Conservation (phyloP, 2,329 filamentous ascomycete species). For the Esteya vermicola region DNA sequence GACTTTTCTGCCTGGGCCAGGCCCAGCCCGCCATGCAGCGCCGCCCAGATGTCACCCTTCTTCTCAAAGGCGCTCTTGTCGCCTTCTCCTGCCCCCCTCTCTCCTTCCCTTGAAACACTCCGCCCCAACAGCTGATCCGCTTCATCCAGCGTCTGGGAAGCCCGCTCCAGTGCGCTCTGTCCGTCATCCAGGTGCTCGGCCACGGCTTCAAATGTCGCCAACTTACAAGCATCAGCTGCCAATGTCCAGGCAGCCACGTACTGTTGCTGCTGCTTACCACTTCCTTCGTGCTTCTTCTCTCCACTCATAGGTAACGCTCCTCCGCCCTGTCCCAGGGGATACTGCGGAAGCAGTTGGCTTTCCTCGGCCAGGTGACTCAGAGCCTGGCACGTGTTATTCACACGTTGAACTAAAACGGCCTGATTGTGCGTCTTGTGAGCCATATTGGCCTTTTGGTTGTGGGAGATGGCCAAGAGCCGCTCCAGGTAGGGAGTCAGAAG, state of each 20-base stretch:
- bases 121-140: conserved; percentile 33
- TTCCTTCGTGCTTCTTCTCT: no score
- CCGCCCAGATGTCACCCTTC: conserved; percentile 31
- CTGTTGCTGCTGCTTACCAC: conserved; percentile 9
- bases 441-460: conserved; percentile 41
- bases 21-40: conserved; percentile 38
- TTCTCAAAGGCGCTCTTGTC: conserved; percentile 17
- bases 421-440: conserved; percentile 45
- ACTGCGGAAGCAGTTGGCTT: conserved; percentile 43
- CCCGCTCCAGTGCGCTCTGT: conserved; percentile 38
- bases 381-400: conserved; percentile 32
- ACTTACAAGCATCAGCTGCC: conserved; percentile 46
- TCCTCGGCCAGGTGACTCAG: conserved; percentile 44
- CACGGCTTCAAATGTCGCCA: conserved; percentile 41
- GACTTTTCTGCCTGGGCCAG: conserved; percentile 27
- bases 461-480: conserved; percentile 35
- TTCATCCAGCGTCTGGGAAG: conserved; percentile 33
- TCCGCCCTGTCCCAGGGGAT: conserved; percentile 20
- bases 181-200: conserved; percentile 46
- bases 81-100: conserved; percentile 13
- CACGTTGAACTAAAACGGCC: conserved; percentile 31
- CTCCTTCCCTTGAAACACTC: conserved; percentile 9
- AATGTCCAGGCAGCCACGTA: conserved; percentile 43
- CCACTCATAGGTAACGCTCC: no score
- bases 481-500: conserved; percentile 44